A percentile compares a stretch with the other conserved stretches of the same genome.
phyloP scores from a whole-genome alignment of 1,139 yeast genomes.

The Hansenula sp. region DNA sequence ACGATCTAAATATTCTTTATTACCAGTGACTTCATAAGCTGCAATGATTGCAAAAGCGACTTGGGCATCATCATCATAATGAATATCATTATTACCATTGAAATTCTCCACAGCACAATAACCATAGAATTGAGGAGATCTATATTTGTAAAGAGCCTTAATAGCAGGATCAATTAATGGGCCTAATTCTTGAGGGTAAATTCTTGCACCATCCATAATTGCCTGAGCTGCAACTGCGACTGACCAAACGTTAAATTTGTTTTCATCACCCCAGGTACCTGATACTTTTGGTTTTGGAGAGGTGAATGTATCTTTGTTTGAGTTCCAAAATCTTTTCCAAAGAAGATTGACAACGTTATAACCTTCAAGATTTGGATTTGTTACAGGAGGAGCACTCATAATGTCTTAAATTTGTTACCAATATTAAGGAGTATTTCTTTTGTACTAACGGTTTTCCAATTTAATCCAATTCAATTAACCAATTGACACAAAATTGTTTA shows the following conservation, averaged over 20 bases:
- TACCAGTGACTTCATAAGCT: conserved; percentile 67
- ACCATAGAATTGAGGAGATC: conserved; percentile 47
- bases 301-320: conserved; percentile 37
- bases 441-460: too few relatives aligned
- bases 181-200: conserved; percentile 51
- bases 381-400: conserved; percentile 6
- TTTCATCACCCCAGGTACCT: conserved; percentile 51
- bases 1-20: conserved; percentile 47
- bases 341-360: conserved; percentile 40
- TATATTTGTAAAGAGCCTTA: conserved; percentile 47
- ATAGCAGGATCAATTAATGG: conserved; percentile 57
- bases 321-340: conserved; percentile 48
- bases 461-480: too few relatives aligned
- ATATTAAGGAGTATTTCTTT: background rate
- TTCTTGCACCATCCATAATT: conserved; percentile 56
- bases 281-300: conserved; percentile 29
- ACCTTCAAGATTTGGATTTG: conserved; percentile 39
- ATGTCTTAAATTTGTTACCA: background rate
- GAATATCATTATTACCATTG: conserved; percentile 58
- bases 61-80: conserved; percentile 77
- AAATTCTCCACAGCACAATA: conserved; percentile 57
- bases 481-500: background rate
- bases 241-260: conserved; percentile 64
- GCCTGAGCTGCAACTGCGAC: conserved; percentile 64
- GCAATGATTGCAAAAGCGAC: conserved; percentile 64